Conservation (phyloP, 2,329 filamentous ascomycete species). For the Alternaria metachromatica region DNA sequence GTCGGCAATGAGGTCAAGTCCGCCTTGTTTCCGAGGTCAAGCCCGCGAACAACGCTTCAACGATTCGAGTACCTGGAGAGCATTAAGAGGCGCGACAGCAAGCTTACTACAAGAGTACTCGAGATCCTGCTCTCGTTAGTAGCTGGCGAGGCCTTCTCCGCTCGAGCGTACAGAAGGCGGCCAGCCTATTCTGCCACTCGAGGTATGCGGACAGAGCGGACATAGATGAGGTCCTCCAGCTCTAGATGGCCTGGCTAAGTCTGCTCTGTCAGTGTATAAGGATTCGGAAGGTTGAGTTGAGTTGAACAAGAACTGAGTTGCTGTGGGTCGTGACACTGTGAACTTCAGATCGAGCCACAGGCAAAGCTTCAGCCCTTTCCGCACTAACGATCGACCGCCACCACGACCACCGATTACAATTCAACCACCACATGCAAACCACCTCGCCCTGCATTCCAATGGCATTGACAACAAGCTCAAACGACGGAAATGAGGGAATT, state of each 20-base stretch:
- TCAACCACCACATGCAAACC: background rate
- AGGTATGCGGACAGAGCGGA: background rate
- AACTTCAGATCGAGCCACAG: background rate
- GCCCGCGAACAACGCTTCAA: background rate
- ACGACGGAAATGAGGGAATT: background rate
- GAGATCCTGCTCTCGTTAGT: background rate
- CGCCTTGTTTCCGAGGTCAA: background rate
- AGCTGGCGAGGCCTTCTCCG: background rate
- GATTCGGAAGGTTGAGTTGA: background rate
- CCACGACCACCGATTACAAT: background rate
- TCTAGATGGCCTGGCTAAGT: background rate
- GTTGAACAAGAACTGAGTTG: background rate
- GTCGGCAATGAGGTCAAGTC: background rate
- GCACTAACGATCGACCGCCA: background rate
- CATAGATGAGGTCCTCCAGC: background rate
- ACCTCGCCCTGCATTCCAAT: background rate
- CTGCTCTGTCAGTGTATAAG: background rate
- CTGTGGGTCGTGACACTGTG: background rate
- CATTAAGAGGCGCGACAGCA: too few species aligned
- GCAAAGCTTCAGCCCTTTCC: constrained; percentile 1
- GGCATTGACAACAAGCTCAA: background rate
- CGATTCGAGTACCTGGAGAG: background rate
- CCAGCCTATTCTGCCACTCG: background rate
- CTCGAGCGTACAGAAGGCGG: background rate
- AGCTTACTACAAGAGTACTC: background rate